A percentile compares a stretch with the other conserved stretches of the same genome.
Conservation (phyloP, 148 eudicot genomes). For the Camellia granthamiana region DNA sequence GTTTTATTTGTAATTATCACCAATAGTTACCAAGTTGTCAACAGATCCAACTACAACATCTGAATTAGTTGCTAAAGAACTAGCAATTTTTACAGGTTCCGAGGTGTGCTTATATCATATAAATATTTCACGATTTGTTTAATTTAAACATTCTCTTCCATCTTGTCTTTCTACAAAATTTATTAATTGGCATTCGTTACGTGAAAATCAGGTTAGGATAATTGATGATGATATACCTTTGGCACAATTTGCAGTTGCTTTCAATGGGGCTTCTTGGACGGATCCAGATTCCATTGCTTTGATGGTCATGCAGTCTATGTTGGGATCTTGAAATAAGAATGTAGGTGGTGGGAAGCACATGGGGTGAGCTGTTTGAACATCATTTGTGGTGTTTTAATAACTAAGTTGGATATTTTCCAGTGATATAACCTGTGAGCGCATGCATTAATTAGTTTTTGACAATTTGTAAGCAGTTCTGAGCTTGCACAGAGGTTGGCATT, state of each 20-base stretch:
- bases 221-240: conserved; percentile 77
- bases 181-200: not conserved
- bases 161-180: not conserved
- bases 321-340: conserved; percentile 82
- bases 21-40: conserved; percentile 59
- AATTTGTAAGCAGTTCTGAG: conserved; percentile 52
- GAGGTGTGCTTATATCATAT: conserved; percentile 50
- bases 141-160: not conserved
- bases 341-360: conserved; percentile 84
- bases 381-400: not conserved
- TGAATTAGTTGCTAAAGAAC: conserved; percentile 69
- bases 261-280: conserved; percentile 89
- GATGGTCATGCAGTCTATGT: conserved; percentile 89
- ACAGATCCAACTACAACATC: conserved; percentile 64
- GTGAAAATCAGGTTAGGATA: conserved; percentile 63
- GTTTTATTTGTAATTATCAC: no score
- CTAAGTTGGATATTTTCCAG: not conserved
- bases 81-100: conserved; percentile 85
- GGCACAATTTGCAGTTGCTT: conserved; percentile 92
- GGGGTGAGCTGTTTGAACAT: conserved; percentile 48
- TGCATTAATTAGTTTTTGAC: conserved; percentile 17
- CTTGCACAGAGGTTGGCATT: conserved; percentile 77
- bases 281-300: conserved; percentile 95
- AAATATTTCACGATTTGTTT: conserved; percentile 12
- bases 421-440: not conserved